Conservation (phyloP, 1,139 yeast species). For the Wickerhamomyces sp. region DNA sequence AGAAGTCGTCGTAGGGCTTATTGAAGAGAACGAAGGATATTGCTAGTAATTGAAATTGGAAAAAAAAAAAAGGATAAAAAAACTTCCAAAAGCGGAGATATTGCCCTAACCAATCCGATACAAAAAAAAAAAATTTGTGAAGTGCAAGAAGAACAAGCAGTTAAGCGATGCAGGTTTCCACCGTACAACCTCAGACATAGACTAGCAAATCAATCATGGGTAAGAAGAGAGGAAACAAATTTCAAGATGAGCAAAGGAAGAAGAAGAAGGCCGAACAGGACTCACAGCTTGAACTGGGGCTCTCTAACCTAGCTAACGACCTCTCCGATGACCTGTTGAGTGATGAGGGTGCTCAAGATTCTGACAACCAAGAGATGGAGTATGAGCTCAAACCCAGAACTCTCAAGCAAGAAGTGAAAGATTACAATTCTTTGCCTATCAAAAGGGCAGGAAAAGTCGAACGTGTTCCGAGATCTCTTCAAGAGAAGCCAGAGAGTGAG, state of each 20-base stretch:
- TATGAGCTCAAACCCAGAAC: conserved; percentile 60
- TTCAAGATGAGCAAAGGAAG: conserved; percentile 34
- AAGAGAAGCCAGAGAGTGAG: conserved; percentile 21
- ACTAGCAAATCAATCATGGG: conserved; percentile 31
- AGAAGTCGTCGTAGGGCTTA: conserved; percentile 63
- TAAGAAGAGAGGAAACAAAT: conserved; percentile 39
- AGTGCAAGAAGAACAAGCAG: background rate
- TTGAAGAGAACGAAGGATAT: conserved; percentile 22
- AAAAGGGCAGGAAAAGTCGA: conserved; percentile 68
- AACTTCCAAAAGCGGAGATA: conserved; percentile 9
- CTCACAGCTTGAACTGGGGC: conserved; percentile 39
- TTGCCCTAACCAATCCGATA: conserved; percentile 4
- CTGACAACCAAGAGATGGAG: conserved; percentile 65
- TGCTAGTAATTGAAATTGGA: conserved; percentile 21
- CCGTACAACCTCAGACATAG: background rate
- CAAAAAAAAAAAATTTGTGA: background rate
- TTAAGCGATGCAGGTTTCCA: background rate
- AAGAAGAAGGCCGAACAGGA: conserved; percentile 52
- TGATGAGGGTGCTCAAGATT: conserved; percentile 21
- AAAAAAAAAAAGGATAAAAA: conserved; percentile 22
- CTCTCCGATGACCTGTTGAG: conserved; percentile 22
- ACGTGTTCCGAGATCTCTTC: conserved; percentile 41
- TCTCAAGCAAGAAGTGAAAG: conserved; percentile 34
- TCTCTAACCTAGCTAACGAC: conserved; percentile 30
- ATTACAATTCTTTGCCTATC: conserved; percentile 77